Percentiles rank a stretch among this genome's conserved stretches.
Evolutionary conservation across 2,329 filamentous ascomycete species (phyloP).

Genomic region (Botrytis fabae): DNA sequence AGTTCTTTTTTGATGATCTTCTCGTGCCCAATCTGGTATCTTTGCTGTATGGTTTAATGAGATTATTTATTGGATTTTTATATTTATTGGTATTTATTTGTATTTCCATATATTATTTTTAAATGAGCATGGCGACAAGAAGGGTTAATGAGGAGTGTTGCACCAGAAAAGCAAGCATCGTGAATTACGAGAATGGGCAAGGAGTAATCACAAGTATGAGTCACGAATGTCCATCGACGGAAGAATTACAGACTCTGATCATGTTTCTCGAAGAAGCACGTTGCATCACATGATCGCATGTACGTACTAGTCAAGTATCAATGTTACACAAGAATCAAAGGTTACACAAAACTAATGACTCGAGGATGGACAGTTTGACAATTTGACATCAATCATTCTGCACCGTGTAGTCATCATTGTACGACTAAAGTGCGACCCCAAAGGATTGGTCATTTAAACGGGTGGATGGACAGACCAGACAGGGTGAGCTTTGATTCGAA

Average conservation of each 20-base stretch:
- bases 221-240: neutral
- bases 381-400: neutral
- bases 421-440: neutral
- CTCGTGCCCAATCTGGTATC: too few relatives aligned
- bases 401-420: neutral
- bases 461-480: too few relatives aligned
- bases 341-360: neutral
- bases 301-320: too few relatives aligned
- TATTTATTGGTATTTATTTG: neutral
- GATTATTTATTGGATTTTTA: neutral
- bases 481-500: neutral
- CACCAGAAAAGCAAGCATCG: neutral
- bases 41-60: accelerated
- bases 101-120: too few relatives aligned
- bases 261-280: neutral
- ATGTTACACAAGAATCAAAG: neutral
- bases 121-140: neutral
- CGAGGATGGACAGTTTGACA: neutral
- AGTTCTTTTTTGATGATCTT: neutral
- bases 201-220: neutral
- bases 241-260: neutral
- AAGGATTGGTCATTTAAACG: neutral
- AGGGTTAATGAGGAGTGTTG: neutral
- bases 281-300: neutral
- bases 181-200: neutral